Evolutionary conservation across 2,329 filamentous ascomycete species (phyloP), one percentile per base, ranked within the genome.

Genomic region (Harringtonia aguacate): DNA sequence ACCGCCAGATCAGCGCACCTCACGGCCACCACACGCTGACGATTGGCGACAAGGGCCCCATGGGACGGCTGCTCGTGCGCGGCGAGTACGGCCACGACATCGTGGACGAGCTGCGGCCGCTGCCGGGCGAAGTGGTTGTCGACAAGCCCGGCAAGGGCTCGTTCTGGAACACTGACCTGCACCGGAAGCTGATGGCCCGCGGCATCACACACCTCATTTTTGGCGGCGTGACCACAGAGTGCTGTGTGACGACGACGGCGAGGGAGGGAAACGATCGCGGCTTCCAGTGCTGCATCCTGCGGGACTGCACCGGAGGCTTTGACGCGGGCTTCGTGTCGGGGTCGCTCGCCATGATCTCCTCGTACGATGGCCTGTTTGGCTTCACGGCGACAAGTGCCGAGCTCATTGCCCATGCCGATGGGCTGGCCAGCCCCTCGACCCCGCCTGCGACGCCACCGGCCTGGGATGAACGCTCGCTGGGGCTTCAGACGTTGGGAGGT

Each of bases 191-290:
- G 38, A 64, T 75, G 47, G 69, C 72, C 21, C 61, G 68, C 50
- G 74, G 69, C 1, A 70, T 79, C 44, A 79, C 74, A 3, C 73
- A 79, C 56, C 56, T 79, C 1, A 58, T 80, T 1, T 64, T 79
- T 30, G 61, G 66, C n/a, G 74, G 74, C 1, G 72, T 78, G 12
- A 78, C 73, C 1, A 77, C 73, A 1, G 73, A 78, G 56, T 64
- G 72, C 50, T 77, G 73, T 51, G 73, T 79, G 41, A 69, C 69
- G 9, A 73, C 71, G 1, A 75, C 73, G 1, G 61, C 73, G 3
- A 61, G 73, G 31, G 75, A 79, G 56, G 72, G 70, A 28, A 73
- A 72, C 46, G 75, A 79, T 52, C 67, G 76, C n/a, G 76, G 75
- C 1, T 78, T 75, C 49, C 72, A 79, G 52, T 76, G 70, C 56